phyloP scores from a whole-genome alignment of 768 basidiomycete genomes.

The Zangia roseola region DNA sequence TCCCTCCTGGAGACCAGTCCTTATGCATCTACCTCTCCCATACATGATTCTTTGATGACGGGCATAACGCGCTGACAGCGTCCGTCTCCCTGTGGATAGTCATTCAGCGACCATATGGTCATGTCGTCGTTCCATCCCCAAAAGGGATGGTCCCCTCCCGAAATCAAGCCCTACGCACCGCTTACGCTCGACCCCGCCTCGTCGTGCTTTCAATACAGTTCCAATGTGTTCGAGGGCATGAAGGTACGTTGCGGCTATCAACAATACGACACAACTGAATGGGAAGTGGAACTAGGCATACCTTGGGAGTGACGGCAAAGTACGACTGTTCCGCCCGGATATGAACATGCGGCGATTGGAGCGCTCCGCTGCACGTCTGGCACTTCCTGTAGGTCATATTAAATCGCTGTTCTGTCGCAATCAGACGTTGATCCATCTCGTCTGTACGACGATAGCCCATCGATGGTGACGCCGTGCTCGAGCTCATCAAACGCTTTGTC shows the following conservation, averaged over 20 bases:
- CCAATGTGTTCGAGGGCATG: slow-evolving; percentile 62
- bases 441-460: slow-evolving; percentile 32
- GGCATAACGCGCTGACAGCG: not conserved
- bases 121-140: slow-evolving; percentile 58
- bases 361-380: slow-evolving; percentile 65
- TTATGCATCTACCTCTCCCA: too few relatives aligned
- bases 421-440: too few relatives aligned
- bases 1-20: not conserved
- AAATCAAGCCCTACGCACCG: slow-evolving; percentile 70
- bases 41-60: not conserved
- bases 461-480: slow-evolving; percentile 45
- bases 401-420: too few relatives aligned
- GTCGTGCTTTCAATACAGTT: slow-evolving; percentile 62
- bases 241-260: slow-evolving; percentile 41
- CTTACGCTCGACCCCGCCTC: slow-evolving; percentile 55
- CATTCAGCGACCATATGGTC: slow-evolving; percentile 80
- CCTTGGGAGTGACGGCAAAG: slow-evolving; percentile 65
- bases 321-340: slow-evolving; percentile 79
- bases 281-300: slow-evolving; percentile 50
- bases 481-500: slow-evolving; percentile 66
- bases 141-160: slow-evolving; percentile 68
- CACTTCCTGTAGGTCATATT: slow-evolving; percentile 56
- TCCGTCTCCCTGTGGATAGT: slow-evolving; percentile 29
- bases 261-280: not conserved
- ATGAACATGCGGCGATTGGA: slow-evolving; percentile 83